Evolutionary conservation across 305 asterid species (phyloP), one percentile per base, ranked within the genome.

Genomic region (Lippia alba): DNA sequence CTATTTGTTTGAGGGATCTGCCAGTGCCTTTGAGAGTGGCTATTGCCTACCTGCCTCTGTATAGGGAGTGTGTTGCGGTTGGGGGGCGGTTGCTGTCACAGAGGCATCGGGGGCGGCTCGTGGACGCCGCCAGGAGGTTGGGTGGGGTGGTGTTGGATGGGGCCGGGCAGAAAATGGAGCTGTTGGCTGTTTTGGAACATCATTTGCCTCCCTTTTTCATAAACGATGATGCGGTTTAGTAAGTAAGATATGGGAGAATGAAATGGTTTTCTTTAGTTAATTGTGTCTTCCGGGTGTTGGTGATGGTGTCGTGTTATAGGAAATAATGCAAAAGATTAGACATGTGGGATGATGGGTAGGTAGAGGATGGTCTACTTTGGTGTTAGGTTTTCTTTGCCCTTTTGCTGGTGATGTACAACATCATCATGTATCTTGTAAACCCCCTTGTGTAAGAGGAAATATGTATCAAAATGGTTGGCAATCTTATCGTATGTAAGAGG

Each of bases 21-120:
- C 97, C 99, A 0, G 91, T 84, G 11, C 96, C 96, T 2, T 66
- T 94, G 76, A 91, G 94, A 80, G 96, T 91, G 69, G 97, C 91
- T 4, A 74, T 94, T 45, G 97, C 93, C 3, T 94, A 91, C 83
- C 80, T 89, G 87, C 94, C 97, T 3, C 78, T 94, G 87, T 91
- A 94, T 75, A 89, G 96, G 71, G 94, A 94, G 78, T 86, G 96
- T 71, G 78, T 86, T 4, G 63, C 81, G 85, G 88, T 82, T 12
- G 96, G 97, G 49, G 94, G 96, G 4, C 61, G 77, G 59, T 66
- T 94, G 82, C 74, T 94, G 55, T 86, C 98, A 0, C 98, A 91
- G 71, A 76, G 86, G 82, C 89, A 82, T 5, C 74, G 98, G 69
- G 98, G 98, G 40, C 90, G 85, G 81, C 91, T 94, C 3, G 87